phyloP scores from a whole-genome alignment of 163 green algal species.

The Scenedesmus sp. region DNA sequence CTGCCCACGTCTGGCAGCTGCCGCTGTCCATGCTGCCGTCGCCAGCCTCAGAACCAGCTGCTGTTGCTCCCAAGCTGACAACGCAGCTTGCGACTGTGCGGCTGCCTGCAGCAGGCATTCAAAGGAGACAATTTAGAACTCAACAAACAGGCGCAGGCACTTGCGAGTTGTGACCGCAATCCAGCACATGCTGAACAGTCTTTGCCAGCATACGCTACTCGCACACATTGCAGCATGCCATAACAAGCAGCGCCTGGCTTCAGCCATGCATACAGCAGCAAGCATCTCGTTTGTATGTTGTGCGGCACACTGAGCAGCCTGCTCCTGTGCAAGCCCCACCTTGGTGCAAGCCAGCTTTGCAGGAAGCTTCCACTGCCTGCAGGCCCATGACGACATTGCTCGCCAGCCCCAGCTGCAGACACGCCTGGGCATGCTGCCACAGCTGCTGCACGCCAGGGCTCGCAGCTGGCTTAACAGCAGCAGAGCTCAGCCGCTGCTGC shows the following conservation, averaged over 20 bases:
- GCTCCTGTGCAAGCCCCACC: not conserved
- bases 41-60: not conserved
- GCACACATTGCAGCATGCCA: too few species aligned
- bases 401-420: slow-evolving; percentile 1
- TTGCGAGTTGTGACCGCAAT: not conserved
- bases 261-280: too few species aligned
- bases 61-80: not conserved
- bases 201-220: too few species aligned
- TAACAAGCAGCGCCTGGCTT: too few species aligned
- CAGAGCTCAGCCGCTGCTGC: not conserved
- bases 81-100: not conserved
- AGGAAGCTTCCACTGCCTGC: not conserved
- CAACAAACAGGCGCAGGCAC: too few species aligned
- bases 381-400: not conserved
- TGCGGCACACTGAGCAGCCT: not conserved
- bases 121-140: too few species aligned
- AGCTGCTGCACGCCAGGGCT: not conserved
- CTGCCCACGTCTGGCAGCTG: not conserved
- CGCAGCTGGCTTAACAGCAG: not conserved
- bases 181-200: not conserved
- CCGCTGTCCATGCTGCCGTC: not conserved
- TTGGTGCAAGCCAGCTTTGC: not conserved
- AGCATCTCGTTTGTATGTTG: too few species aligned
- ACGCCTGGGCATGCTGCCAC: not conserved
- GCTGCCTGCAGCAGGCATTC: not conserved